Conservation (phyloP, 2,329 filamentous ascomycete genomes). For the Apiospora kogelbergensis region DNA sequence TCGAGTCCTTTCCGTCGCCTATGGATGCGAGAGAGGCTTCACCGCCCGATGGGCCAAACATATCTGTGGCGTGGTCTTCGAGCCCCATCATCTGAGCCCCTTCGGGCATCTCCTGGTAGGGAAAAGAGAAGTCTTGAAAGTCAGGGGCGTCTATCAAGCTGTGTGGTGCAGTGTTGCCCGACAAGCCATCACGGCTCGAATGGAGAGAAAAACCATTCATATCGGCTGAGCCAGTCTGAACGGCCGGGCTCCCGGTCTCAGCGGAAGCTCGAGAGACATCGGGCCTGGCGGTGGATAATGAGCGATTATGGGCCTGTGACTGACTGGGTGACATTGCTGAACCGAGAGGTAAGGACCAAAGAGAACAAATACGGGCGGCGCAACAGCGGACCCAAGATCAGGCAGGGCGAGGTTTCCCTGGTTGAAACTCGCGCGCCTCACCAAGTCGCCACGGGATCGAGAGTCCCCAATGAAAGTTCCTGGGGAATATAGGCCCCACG, state of each 20-base stretch:
- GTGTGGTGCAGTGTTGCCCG: slow-evolving; percentile 30
- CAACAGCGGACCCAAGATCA: neutral
- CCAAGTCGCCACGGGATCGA: neutral
- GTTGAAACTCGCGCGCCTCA: neutral
- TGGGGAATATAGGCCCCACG: neutral
- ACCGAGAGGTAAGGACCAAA: neutral
- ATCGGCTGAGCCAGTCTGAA: slow-evolving; percentile 32
- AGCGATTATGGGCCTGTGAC: slow-evolving; percentile 18
- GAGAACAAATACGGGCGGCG: neutral
- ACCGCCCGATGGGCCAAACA: slow-evolving; percentile 21
- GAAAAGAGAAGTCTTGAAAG: slow-evolving; percentile 55
- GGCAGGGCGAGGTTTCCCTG: neutral
- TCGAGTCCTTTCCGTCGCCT: slow-evolving; percentile 36
- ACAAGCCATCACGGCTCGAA: slow-evolving; percentile 31
- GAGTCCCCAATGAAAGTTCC: neutral
- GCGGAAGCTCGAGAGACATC: slow-evolving; percentile 33
- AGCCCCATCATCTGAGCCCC: slow-evolving; percentile 42
- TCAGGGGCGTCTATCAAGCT: slow-evolving; percentile 46
- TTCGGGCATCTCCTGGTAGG: slow-evolving; percentile 45
- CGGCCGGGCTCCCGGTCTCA: slow-evolving; percentile 30
- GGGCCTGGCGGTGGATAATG: slow-evolving; percentile 15
- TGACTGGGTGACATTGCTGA: slow-evolving; percentile 42
- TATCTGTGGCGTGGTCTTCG: slow-evolving; percentile 34
- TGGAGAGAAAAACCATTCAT: slow-evolving; percentile 39
- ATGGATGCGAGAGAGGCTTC: slow-evolving; percentile 23